Conservation (phyloP, 257 asterid genomes). For the Mitragyna speciosa region DNA sequence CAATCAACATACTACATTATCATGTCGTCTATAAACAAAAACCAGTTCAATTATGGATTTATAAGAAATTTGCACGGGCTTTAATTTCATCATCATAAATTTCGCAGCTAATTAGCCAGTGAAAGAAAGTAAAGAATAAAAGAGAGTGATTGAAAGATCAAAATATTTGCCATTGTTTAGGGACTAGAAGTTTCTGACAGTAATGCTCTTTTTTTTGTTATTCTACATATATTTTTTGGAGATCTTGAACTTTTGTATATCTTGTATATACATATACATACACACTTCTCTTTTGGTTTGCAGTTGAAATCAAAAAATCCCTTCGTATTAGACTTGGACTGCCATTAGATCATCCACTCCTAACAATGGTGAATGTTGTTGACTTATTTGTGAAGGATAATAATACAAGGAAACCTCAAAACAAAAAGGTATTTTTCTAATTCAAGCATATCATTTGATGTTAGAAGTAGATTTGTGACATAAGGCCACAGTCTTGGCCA, state of each 20-base stretch:
- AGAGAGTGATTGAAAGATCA: not conserved
- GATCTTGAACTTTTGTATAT: not conserved
- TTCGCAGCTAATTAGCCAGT: not conserved
- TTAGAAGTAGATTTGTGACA: not conserved
- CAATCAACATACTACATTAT: not conserved
- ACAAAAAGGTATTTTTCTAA: conserved; percentile 49
- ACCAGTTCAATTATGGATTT: too few relatives aligned
- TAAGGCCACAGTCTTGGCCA: not conserved
- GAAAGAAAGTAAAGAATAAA: too few relatives aligned
- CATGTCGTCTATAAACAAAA: not conserved
- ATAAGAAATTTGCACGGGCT: not conserved
- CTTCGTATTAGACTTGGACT: conserved; percentile 89
- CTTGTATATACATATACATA: not conserved
- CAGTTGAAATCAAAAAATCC: conserved; percentile 84
- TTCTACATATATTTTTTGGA: not conserved
- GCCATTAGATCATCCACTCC: conserved; percentile 96
- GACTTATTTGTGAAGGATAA: conserved; percentile 48
- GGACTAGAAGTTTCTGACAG: not conserved
- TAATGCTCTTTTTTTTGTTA: not conserved
- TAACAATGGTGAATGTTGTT: conserved; percentile 80
- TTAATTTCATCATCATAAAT: not conserved
- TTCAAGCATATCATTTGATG: not conserved
- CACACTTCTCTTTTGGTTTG: conserved; percentile 19
- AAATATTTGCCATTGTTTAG: not conserved
- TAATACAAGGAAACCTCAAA: conserved; percentile 38